Percentiles rank a stretch among this genome's conserved stretches.
These are phyloP conservation scores for California macrophylla DNA, from an alignment of 441 rosid genomes.

Conservation along the genomic window DNA sequence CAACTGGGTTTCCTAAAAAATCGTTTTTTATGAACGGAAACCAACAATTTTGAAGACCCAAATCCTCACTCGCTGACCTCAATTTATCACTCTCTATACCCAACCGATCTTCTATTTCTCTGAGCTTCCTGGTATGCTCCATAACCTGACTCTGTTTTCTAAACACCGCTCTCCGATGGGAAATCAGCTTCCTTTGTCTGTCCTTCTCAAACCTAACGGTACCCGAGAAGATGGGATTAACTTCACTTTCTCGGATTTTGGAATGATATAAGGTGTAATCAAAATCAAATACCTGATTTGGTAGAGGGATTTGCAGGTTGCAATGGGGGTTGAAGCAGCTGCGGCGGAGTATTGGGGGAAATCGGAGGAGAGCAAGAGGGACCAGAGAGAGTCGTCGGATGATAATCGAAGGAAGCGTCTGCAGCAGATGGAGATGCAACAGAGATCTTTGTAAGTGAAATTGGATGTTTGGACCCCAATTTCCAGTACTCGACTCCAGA, in stretches of 20 bases:
- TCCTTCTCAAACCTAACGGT: conserved; percentile 57
- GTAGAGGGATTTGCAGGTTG: conserved; percentile 39
- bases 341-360: conserved; percentile 28
- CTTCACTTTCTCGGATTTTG: not conserved
- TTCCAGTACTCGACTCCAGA: conserved; percentile 61
- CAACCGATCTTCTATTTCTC: conserved; percentile 37
- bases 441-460: conserved; percentile 52
- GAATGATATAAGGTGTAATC: not conserved
- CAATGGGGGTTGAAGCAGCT: conserved; percentile 24
- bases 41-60: not conserved
- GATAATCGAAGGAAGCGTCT: conserved; percentile 62
- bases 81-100: conserved; percentile 40
- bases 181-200: conserved; percentile 41
- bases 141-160: conserved; percentile 60
- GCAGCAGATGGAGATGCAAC: conserved; percentile 68
- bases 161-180: conserved; percentile 44
- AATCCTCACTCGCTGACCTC: conserved; percentile 20
- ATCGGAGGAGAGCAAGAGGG: conserved; percentile 40
- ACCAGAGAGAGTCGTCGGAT: conserved; percentile 57
- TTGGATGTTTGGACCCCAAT: conserved; percentile 33
- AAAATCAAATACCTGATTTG: conserved; percentile 29
- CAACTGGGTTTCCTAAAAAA: not conserved
- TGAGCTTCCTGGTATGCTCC: conserved; percentile 43
- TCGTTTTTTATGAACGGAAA: not conserved
- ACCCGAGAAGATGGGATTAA: not conserved